Conservation (phyloP, 805 yeast genomes). For the Myxozyma nipponensis region DNA sequence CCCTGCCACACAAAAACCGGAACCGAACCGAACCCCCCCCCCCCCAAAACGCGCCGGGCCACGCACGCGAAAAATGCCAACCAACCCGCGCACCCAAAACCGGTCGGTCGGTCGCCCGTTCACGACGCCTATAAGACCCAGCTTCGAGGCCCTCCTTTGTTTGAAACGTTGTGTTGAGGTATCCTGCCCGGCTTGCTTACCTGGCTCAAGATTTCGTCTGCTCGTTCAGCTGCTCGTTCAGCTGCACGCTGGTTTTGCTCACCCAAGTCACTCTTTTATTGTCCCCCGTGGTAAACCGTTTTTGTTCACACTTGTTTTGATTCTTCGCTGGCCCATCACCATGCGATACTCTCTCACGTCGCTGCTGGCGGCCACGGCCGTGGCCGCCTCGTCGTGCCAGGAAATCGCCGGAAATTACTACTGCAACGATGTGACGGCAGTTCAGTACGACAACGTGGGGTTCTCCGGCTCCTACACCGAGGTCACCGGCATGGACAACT, state of each 20-base stretch:
- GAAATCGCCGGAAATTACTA: slow-evolving; percentile 65
- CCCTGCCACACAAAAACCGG: too few species aligned
- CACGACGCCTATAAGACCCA: background rate
- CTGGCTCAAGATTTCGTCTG: too few species aligned
- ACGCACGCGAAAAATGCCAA: too few species aligned
- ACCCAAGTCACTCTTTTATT: background rate
- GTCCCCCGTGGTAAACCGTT: background rate
- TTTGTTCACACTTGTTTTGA: too few species aligned
- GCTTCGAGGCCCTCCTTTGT: background rate
- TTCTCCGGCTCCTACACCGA: slow-evolving; percentile 78
- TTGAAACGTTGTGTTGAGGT: too few species aligned
- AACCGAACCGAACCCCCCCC: too few species aligned
- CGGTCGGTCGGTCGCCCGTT: too few species aligned
- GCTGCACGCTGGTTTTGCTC: too few species aligned
- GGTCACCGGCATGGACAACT: slow-evolving; percentile 73
- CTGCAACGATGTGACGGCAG: slow-evolving; percentile 67
- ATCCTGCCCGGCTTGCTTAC: too few species aligned
- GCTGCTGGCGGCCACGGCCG: slow-evolving; percentile 8
- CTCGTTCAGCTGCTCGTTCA: slow-evolving; percentile 4
- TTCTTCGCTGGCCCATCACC: background rate
- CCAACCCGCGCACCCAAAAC: background rate
- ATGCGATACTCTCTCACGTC: background rate
- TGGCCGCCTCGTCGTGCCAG: slow-evolving; percentile 11
- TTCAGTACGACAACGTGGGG: slow-evolving; percentile 70
- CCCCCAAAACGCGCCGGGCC: too few species aligned